A percentile compares a stretch with the other conserved stretches of the same genome.
Evolutionary conservation across 306 rosid genomes (phyloP).

Genomic region (Datisca glomerata): DNA sequence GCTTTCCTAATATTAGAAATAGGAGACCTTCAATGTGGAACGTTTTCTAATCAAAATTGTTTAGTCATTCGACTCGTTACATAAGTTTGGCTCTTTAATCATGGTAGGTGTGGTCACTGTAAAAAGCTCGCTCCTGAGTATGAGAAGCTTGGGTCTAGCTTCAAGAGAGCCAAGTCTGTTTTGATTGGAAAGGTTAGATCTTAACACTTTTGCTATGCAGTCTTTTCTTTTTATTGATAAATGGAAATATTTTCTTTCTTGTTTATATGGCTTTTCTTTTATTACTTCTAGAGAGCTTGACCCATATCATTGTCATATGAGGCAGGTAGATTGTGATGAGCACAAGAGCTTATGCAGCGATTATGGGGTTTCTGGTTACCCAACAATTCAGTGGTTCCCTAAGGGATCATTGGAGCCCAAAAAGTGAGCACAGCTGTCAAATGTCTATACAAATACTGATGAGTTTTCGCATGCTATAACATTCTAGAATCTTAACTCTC

Average conservation of each 20-base stretch:
- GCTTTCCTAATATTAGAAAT: too few relatives aligned
- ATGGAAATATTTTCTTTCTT: not conserved
- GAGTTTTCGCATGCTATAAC: not conserved
- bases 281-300: not conserved
- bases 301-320: not conserved
- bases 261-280: not conserved
- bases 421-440: slow-evolving; percentile 39
- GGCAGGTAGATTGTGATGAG: slow-evolving; percentile 86
- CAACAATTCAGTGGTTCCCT: slow-evolving; percentile 81
- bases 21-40: too few relatives aligned
- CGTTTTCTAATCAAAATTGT: too few relatives aligned
- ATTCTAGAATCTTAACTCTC: not conserved
- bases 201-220: too few relatives aligned
- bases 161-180: slow-evolving; percentile 51
- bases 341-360: slow-evolving; percentile 67
- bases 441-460: not conserved
- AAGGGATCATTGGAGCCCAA: slow-evolving; percentile 71
- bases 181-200: slow-evolving; percentile 64
- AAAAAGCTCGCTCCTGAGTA: slow-evolving; percentile 84
- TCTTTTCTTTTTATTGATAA: too few relatives aligned
- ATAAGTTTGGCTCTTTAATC: not conserved
- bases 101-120: slow-evolving; percentile 89
- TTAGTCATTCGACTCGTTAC: too few relatives aligned
- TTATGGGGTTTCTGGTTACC: slow-evolving; percentile 77
- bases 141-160: slow-evolving; percentile 69